Base-by-base conservation (phyloP, 495 filamentous ascomycete genomes). In the Oleoguttula mirabilis region DNA sequence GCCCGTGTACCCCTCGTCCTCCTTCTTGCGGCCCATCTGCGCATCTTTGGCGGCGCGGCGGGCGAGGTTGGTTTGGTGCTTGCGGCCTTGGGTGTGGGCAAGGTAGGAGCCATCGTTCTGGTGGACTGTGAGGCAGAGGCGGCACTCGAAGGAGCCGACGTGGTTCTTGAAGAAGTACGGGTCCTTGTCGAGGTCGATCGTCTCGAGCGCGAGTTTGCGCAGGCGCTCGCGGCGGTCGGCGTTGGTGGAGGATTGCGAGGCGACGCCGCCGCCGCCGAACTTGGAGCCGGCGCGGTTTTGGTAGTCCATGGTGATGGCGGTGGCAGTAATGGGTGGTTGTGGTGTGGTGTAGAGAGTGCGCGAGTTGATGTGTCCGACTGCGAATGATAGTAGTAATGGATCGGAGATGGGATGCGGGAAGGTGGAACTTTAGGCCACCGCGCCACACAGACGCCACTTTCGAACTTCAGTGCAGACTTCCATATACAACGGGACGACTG, bases 151-250 rank as follows among this genome's bases (percentile, higher is more conserved):
- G 61, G 80, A 88, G 49, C 90, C 90, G 50, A 96, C 84, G 56
- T 99, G 90, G 68, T 99, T 99, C 60, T 93, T 94, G 82, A 99
- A 96, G 74, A 99, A 94, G 72, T 96, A 99, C 0, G 90, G 90
- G 67, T 99, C 90, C 66, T 96, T 96, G 60, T 96, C 92, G 33
- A 99, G 79, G 64, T 99, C 92, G 70, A 99, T 99, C 15, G 84
- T 86, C 67, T 99, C 90, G 50, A 99, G 82, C 10, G 90, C 90
- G 55, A 99, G 85, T 67, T 94, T 94, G 60, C 90, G 88, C 16
- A 96, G 79, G 40, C 92, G 87, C 63, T 96, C 92, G 52, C 90
- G 84, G 28, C 90, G 83, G 70, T 99, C 90, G 39, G 92, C 88
- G 61, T 96, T 99, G 32, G 86, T 88, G 41, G 84, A 80, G 56